Base-by-base conservation (phyloP, 2,329 filamentous ascomycete genomes). In the Arthrobotrys conoides region DNA sequence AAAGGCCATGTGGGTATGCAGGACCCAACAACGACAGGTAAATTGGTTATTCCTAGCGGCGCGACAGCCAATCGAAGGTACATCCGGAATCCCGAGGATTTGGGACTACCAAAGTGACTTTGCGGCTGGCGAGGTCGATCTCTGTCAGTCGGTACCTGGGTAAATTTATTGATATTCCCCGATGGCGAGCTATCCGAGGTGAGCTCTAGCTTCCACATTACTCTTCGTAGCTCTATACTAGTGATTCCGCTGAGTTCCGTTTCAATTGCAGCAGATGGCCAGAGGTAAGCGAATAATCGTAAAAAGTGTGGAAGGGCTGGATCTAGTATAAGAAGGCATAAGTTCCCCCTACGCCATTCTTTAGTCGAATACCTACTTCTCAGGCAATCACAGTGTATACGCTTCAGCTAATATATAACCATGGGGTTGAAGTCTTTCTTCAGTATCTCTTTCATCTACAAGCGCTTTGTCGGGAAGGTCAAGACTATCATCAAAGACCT, bases 361-460 rank as follows among this genome's bases (percentile, higher is more conserved):
- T 8, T 38, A 38, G 36, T 10, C 10, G 9, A 10, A 8, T 38
- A 10, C 2, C 36, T 10, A 3, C 2, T 14, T 38, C 9, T 38
- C 8, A 38, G 36, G 36, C 9, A 38, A 14, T 10, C 10, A 38
- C 36, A 5, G 9, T 10, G 10, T n/a, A 14, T 38, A 38, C 12
- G 2, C 36, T 9, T 38, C 9, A 14, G 8, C 36, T 10, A 14
- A 41, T 38, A 30, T 6, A 30, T 18, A 33, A 27, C 18, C 18
- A 72, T 72, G 69, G 59, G 59, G 12, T 59, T 68, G 6, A 55
- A 55, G 44, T 53, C 61, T 10, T 66, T 64, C 68, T 72, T 72
- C 59, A 66, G 69, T 24, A 44, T 72, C 10, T 72, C 69, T 38
- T 72, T 72, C 24, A 72, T 72, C 1, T 65, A 65, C 18, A 72